These are phyloP conservation scores for Candida vaughaniae DNA, from an alignment of 805 yeast species.

Conservation along the genomic window DNA sequence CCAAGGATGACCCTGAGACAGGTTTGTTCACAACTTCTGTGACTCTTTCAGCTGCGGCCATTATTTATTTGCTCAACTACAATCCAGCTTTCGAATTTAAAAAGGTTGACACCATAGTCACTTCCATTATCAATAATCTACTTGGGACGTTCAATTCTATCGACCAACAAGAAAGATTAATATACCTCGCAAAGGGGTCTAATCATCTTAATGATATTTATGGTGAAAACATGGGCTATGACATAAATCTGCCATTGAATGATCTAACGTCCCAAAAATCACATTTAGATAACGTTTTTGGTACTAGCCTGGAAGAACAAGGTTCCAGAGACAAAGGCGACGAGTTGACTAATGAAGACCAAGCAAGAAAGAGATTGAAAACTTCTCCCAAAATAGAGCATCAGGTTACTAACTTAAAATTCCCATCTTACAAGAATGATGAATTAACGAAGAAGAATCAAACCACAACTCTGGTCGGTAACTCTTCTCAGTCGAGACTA, in stretches of 20 bases:
- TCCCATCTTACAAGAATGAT: conserved; percentile 15
- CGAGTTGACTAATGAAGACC: neutral
- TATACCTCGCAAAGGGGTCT: conserved; percentile 23
- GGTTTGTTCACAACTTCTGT: conserved; percentile 37
- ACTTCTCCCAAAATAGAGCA: neutral
- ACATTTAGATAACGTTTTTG: neutral
- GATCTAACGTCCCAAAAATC: neutral
- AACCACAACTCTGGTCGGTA: neutral
- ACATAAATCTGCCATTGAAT: neutral
- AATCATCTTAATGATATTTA: conserved; percentile 5
- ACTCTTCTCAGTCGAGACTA: neutral
- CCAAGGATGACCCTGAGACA: conserved; percentile 32
- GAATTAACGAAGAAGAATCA: conserved; percentile 2
- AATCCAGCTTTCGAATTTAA: conserved; percentile 19
- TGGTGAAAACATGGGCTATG: conserved; percentile 3
- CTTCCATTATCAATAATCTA: conserved; percentile 21
- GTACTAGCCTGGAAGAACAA: neutral
- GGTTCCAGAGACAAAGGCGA: neutral
- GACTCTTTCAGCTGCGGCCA: conserved; percentile 37
- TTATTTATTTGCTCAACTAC: conserved; percentile 16
- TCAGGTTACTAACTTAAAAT: conserved; percentile 7
- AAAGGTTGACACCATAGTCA: conserved; percentile 23
- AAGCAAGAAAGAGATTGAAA: conserved; percentile 8
- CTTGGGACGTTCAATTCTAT: conserved; percentile 20
- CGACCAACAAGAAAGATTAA: conserved; percentile 24